Evolutionary conservation across 176 grass and related monocot species (phyloP).

Genomic region (Pontederia crassipes): DNA sequence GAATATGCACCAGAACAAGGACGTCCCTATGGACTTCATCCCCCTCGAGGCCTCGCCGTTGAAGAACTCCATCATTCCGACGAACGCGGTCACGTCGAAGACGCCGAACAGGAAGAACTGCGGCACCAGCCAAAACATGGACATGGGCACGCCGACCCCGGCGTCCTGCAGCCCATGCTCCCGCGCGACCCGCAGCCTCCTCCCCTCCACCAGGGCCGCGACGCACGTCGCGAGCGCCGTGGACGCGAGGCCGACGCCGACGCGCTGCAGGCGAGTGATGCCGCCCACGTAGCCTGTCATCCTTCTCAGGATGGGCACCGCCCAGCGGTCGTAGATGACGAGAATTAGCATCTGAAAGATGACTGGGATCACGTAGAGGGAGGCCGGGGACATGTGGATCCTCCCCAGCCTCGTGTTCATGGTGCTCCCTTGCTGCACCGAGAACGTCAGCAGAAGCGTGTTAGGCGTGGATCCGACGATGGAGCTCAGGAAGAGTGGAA

Average conservation of each 20-base stretch:
- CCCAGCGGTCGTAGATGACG: slow-evolving; percentile 41
- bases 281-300: slow-evolving; percentile 50
- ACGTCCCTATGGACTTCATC: slow-evolving; percentile 53
- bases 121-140: slow-evolving; percentile 36
- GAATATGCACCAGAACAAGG: slow-evolving; percentile 42
- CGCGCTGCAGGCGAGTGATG: slow-evolving; percentile 58
- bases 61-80: slow-evolving; percentile 56
- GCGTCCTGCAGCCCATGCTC: slow-evolving; percentile 3
- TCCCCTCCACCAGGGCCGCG: slow-evolving; percentile 62
- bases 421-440: slow-evolving; percentile 69
- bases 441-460: slow-evolving; percentile 42
- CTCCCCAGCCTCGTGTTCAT: slow-evolving; percentile 55
- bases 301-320: slow-evolving; percentile 42
- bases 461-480: slow-evolving; percentile 39
- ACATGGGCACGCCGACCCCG: slow-evolving; percentile 34
- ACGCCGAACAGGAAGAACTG: slow-evolving; percentile 55
- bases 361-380: slow-evolving; percentile 52
- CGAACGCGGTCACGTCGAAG: slow-evolving; percentile 43
- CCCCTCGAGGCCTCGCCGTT: slow-evolving; percentile 39
- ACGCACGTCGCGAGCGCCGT: slow-evolving; percentile 19
- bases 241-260: slow-evolving; percentile 44
- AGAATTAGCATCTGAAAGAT: slow-evolving; percentile 62
- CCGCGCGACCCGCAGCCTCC: slow-evolving; percentile 25
- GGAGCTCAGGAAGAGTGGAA: slow-evolving; percentile 67
- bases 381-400: slow-evolving; percentile 44